Base-by-base conservation (phyloP, 208 protist genomes). In the Vickermania ingenoplastis region DNA sequence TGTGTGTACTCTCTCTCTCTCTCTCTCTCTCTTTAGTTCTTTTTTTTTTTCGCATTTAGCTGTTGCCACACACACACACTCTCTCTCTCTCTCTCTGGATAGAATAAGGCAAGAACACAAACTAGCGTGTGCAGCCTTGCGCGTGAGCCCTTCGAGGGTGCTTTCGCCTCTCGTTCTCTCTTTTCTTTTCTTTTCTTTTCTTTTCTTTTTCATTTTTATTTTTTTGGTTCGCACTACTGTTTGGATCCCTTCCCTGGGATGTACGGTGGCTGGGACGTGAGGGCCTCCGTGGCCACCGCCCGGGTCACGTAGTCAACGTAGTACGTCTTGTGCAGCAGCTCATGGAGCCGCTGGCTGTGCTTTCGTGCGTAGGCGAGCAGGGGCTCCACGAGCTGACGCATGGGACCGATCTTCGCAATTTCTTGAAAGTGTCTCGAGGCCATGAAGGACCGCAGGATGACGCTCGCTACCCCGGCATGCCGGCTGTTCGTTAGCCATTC, bases 401-500 rank as follows among this genome's bases (percentile, higher is more conserved):
- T 79, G 21, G 78, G 62, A 13, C 81, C 79, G 65, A 92, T 59
- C 36, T 66, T 57, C 2, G 73, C 72, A 7, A 94, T 62, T n/a
- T 75, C 75, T 5, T 67, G 60, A 57, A 82, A 89, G 74, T 91
- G 82, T 31, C 74, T 69, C 1, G 77, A 73, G 11, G 62, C 65
- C 27, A 96, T 56, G 2, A 94, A 75, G 30, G 73, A 61, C 62
- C 77, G 72, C 21, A 86, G 63, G 22, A 92, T 80, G 14, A 95
- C 56, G 50, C 75, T 90, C 4, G 87, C 88, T 11, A 96, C 81
- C 29, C 70, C 65, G 63, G 74, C 81, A 58, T 92, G 77, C 1
- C 86, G 85, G 41, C 83, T 90, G 74, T 94, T 96, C 11, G 83
- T 91, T 31, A 95, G 77, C 91, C 91, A 96, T 75, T 96, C 85